Percentiles rank a stretch among this genome's conserved stretches.
Evolutionary conservation across 352 stramenopile genomes (phyloP).

Genomic region (Phytophthora lateralis): DNA sequence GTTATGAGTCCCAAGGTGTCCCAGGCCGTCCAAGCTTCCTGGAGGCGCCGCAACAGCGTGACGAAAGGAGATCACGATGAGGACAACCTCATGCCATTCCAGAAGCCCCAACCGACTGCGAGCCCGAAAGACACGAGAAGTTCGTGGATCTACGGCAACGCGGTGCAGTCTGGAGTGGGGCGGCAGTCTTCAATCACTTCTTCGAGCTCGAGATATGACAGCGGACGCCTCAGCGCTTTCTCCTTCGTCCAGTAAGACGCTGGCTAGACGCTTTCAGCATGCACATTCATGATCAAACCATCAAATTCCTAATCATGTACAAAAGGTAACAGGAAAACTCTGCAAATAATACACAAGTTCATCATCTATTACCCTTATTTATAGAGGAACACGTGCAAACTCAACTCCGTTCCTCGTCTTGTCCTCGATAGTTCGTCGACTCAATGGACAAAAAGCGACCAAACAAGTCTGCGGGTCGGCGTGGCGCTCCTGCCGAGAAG

Average conservation of each 20-base stretch:
- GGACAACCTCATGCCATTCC: constrained; percentile 43
- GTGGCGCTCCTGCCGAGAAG: neutral
- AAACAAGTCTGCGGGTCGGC: constrained; percentile 22
- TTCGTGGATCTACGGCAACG: constrained; percentile 15
- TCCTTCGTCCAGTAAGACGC: constrained; percentile 35
- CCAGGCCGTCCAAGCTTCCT: constrained; percentile 43
- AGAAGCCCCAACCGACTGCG: constrained; percentile 17
- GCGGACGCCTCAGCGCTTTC: constrained; percentile 31
- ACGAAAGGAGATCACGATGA: constrained; percentile 20
- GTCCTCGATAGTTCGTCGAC: neutral
- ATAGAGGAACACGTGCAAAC: constrained; percentile 14
- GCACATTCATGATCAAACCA: constrained; percentile 1
- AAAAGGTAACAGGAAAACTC: constrained; percentile 1
- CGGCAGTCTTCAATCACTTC: constrained; percentile 25
- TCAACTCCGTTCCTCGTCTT: neutral
- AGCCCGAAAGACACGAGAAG: constrained; percentile 11
- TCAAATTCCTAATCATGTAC: constrained; percentile 5
- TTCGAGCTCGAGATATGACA: constrained; percentile 24
- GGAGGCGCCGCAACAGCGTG: constrained; percentile 40
- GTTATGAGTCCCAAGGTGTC: constrained; percentile 51
- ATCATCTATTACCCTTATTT: constrained; percentile 23
- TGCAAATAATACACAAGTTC: constrained; percentile 24
- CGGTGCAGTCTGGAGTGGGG: constrained; percentile 2
- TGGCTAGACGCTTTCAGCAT: neutral
- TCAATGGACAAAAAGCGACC: constrained; percentile 15